These are phyloP conservation scores for Brachypodium distachyon DNA, from an alignment of 202 grass and related monocot species.

Conservation along the genomic window DNA sequence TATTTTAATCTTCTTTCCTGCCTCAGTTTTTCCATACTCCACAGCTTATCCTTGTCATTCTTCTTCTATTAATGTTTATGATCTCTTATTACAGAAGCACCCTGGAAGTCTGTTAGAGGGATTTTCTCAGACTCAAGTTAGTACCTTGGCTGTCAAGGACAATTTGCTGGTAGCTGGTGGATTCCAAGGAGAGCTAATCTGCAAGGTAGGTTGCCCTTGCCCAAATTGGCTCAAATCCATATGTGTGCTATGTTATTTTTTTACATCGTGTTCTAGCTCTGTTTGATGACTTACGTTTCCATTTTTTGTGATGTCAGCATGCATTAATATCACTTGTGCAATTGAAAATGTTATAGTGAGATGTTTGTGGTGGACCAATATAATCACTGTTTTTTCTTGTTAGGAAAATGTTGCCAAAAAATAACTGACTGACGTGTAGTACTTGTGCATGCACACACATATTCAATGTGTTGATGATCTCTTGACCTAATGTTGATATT, in stretches of 20 bases:
- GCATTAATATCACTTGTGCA: neutral
- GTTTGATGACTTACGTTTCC: neutral
- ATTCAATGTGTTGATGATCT: neutral
- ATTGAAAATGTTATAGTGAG: neutral
- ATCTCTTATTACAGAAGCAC: conserved; percentile 65
- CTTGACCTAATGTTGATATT: neutral
- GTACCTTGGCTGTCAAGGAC: conserved; percentile 85
- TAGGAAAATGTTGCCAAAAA: neutral
- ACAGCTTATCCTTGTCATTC: neutral
- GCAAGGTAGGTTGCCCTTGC: conserved; percentile 60
- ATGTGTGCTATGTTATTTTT: neutral
- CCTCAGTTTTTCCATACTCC: neutral
- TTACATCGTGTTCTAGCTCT: neutral
- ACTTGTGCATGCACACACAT: neutral
- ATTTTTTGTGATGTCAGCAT: neutral
- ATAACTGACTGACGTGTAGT: neutral
- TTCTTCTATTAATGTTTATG: conserved; percentile 14
- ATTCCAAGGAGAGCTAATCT: conserved; percentile 97
- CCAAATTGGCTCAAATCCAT: conserved; percentile 6
- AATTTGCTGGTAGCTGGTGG: conserved; percentile 87
- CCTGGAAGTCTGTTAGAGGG: conserved; percentile 83
- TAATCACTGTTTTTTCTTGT: neutral
- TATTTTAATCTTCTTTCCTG: neutral
- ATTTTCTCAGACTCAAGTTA: conserved; percentile 96
- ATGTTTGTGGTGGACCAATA: neutral